A percentile compares a stretch with the other conserved stretches of the same genome.
Evolutionary conservation across 192 early-diverging fungal genomes (phyloP).

Genomic region (Coemansia sp.): DNA sequence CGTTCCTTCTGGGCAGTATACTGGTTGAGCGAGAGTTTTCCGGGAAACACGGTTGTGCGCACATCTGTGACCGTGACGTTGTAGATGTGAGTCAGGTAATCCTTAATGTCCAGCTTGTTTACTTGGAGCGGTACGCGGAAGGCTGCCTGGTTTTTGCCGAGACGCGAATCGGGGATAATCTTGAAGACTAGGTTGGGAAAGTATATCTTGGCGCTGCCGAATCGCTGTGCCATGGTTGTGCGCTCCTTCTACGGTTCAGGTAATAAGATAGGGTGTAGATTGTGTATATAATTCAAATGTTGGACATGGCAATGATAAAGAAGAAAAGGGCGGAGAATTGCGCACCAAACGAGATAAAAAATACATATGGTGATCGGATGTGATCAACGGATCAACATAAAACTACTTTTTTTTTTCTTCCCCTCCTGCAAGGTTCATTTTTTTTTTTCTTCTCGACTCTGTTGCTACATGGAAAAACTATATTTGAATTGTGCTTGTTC

Average conservation of each 20-base stretch:
- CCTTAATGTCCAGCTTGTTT: conserved; percentile 93
- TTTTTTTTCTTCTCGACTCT: background rate
- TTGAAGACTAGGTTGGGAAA: conserved; percentile 86
- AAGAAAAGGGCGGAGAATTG: background rate
- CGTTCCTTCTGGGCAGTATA: conserved; percentile 35
- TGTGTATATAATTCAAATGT: background rate
- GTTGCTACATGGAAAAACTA: background rate
- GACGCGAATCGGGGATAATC: conserved; percentile 66
- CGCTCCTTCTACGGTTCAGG: no score
- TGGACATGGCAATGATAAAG: background rate
- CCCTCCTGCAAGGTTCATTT: no score
- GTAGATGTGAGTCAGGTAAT: conserved; percentile 84
- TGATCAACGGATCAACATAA: no score
- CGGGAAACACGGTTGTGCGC: conserved; percentile 86
- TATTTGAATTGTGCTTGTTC: no score
- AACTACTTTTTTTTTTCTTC: background rate
- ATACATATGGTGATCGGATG: no score
- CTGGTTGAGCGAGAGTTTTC: conserved; percentile 46
- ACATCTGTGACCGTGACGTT: conserved; percentile 78
- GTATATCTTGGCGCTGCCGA: conserved; percentile 66
- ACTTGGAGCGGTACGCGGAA: conserved; percentile 85
- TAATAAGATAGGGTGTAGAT: no score
- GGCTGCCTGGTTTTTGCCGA: conserved; percentile 83
- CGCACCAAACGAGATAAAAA: no score
- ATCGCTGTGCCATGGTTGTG: conserved; percentile 36